Evolutionary conservation across 2,329 filamentous ascomycete genomes (phyloP).

Genomic region (Fusarium ramigenum): DNA sequence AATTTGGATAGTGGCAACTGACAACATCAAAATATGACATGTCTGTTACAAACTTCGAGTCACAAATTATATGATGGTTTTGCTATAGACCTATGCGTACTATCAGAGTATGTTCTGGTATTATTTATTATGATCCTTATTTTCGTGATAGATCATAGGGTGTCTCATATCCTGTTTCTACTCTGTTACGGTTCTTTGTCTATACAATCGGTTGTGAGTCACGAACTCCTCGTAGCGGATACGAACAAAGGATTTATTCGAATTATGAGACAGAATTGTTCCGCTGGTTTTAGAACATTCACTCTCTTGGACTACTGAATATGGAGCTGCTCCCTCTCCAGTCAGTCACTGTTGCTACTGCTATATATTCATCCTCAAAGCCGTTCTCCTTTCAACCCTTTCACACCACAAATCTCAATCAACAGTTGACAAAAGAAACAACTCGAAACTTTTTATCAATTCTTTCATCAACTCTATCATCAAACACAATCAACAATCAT

Average conservation of each 20-base stretch:
- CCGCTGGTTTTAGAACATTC: background rate
- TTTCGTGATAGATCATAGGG: background rate
- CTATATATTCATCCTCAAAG: background rate
- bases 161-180: background rate
- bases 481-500: background rate
- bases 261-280: background rate
- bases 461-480: background rate
- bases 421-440: background rate
- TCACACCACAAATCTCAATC: background rate
- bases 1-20: background rate
- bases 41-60: background rate
- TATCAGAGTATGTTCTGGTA: background rate
- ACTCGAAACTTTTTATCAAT: background rate
- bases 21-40: background rate
- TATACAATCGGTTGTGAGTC: background rate
- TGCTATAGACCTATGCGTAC: background rate
- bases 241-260: background rate
- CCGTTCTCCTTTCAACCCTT: background rate
- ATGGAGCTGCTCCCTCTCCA: background rate
- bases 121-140: background rate
- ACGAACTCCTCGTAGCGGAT: background rate
- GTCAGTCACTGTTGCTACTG: background rate
- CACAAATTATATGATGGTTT: background rate
- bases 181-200: background rate
- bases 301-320: background rate